These are phyloP conservation scores for Syzygium aromaticum DNA, from an alignment of 345 rosid species.

Conservation along the genomic window DNA sequence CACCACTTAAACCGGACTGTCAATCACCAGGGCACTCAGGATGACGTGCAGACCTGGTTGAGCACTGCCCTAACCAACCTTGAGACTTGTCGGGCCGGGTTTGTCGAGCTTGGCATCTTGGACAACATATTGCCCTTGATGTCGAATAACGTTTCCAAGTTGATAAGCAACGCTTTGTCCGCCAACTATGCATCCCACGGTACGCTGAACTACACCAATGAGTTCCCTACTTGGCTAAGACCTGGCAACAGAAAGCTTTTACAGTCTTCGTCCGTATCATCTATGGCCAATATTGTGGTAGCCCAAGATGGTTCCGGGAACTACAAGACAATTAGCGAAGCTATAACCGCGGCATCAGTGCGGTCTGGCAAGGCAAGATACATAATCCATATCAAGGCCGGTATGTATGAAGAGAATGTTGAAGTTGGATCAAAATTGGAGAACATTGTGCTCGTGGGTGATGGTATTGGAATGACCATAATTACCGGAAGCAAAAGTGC, in stretches of 20 bases:
- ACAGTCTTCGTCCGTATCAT: conserved; percentile 28
- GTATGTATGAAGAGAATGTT: conserved; percentile 58
- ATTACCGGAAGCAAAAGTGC: conserved; percentile 88
- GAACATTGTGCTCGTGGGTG: conserved; percentile 79
- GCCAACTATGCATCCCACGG: conserved; percentile 41
- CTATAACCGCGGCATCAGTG: conserved; percentile 44
- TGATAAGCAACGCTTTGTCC: conserved; percentile 62
- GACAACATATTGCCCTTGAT: conserved; percentile 44
- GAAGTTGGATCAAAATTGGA: conserved; percentile 38
- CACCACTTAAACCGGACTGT: conserved; percentile 46
- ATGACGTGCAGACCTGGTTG: conserved; percentile 83
- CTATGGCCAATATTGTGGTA: conserved; percentile 53
- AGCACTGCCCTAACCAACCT: conserved; percentile 84
- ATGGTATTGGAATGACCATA: conserved; percentile 64
- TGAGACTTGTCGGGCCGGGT: conserved; percentile 66
- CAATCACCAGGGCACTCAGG: conserved; percentile 38
- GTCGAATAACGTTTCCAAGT: conserved; percentile 65
- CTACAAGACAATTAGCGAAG: conserved; percentile 51
- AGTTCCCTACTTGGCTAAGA: conserved; percentile 73
- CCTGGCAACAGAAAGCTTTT: conserved; percentile 69
- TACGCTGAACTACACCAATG: conserved; percentile 25
- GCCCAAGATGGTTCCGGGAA: conserved; percentile 90
- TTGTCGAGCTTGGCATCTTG: conserved; percentile 52
- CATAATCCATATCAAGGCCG: conserved; percentile 66
- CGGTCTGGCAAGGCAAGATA: conserved; percentile 48